A percentile compares a stretch with the other conserved stretches of the same genome.
phyloP scores from a whole-genome alignment of 768 basidiomycete genomes.

The Lactarius indigo region DNA sequence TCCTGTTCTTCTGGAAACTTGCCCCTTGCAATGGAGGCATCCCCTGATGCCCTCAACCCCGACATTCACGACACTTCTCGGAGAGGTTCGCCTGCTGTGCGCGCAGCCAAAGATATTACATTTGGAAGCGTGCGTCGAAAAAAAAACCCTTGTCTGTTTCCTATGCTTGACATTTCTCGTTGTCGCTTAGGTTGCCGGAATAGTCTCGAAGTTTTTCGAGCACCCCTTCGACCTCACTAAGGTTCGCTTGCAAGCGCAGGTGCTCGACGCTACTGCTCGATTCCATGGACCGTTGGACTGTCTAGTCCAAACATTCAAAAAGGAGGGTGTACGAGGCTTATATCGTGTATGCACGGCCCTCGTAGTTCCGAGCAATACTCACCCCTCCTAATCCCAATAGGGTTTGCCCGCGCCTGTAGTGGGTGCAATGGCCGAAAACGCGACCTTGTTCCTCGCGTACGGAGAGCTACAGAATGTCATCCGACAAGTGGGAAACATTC shows the following conservation, averaged over 20 bases:
- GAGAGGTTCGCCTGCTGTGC: conserved; percentile 23
- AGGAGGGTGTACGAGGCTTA: conserved; percentile 80
- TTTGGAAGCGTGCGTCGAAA: conserved; percentile 30
- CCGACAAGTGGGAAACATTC: conserved; percentile 39
- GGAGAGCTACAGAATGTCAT: conserved; percentile 66
- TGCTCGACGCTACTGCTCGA: conserved; percentile 62
- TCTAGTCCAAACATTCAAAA: conserved; percentile 70
- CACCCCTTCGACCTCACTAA: conserved; percentile 96
- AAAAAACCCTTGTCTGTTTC: not conserved
- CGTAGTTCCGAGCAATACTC: not conserved
- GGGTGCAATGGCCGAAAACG: conserved; percentile 92
- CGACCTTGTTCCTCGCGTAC: conserved; percentile 83
- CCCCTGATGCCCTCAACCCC: conserved; percentile 24
- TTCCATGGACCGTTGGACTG: conserved; percentile 91
- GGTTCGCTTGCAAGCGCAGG: conserved; percentile 89
- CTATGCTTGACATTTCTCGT: not conserved
- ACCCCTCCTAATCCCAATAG: conserved; percentile 32
- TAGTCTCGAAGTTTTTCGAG: conserved; percentile 84
- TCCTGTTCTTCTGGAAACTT: not conserved
- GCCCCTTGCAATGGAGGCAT: conserved; percentile 24
- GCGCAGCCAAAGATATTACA: conserved; percentile 30
- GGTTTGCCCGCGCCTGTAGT: conserved; percentile 88
- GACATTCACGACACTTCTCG: conserved; percentile 10
- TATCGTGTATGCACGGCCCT: conserved; percentile 63
- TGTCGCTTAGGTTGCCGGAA: conserved; percentile 68